phyloP scores from a whole-genome alignment of 179 eudicot species.

The Beta macrorhiza region DNA sequence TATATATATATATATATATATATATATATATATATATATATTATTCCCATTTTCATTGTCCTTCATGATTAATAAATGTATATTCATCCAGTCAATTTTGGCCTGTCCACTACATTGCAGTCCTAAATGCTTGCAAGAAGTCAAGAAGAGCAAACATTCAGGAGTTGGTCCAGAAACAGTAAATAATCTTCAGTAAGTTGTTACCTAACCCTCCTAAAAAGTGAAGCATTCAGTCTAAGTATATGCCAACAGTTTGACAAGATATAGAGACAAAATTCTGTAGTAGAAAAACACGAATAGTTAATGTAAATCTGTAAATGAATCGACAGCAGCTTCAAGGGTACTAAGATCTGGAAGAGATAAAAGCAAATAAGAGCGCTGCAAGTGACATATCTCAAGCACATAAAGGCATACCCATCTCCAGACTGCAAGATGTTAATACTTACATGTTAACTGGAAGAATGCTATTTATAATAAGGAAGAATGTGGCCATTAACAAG shows the following conservation, averaged over 20 bases:
- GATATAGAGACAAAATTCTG: background rate
- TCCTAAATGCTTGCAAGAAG: background rate
- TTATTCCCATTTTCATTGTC: too few relatives aligned
- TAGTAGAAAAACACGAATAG: background rate
- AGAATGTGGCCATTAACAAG: conserved; percentile 48
- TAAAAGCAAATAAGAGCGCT: background rate
- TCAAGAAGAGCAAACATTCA: background rate
- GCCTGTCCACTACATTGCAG: background rate
- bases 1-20: too few relatives aligned
- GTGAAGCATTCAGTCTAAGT: background rate
- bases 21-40: too few relatives aligned
- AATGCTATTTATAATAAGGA: conserved; percentile 48
- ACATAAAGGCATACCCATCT: background rate
- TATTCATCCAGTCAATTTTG: background rate
- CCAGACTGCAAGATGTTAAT: background rate
- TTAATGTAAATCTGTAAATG: background rate
- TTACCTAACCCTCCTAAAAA: background rate
- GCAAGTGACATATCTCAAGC: conserved; percentile 6
- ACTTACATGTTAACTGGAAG: conserved; percentile 72
- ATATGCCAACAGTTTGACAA: background rate
- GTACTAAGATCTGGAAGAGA: background rate
- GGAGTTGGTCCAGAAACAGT: background rate
- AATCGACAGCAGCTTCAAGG: background rate
- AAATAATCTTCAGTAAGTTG: background rate
- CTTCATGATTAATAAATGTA: background rate